These are phyloP conservation scores for Haplosporangium sp. DNA, from an alignment of 371 early-diverging fungal species.

Conservation along the genomic window DNA sequence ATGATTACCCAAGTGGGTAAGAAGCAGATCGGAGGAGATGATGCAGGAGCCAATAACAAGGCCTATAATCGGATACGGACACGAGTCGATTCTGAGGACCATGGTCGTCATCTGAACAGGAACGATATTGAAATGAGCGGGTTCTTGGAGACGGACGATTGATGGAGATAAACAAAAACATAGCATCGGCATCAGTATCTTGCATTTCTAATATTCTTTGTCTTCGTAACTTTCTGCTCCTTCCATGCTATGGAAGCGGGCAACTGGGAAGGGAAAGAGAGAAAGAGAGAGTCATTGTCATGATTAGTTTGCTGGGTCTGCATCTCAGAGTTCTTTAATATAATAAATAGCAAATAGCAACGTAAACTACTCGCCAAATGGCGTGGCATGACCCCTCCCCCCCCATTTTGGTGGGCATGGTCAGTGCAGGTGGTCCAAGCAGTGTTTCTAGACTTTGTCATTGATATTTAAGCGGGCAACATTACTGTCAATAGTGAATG, in stretches of 20 bases:
- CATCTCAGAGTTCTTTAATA: too few relatives aligned
- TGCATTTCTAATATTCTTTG: background rate
- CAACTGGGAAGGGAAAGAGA: too few relatives aligned
- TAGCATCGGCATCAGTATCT: too few relatives aligned
- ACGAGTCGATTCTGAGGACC: conserved; percentile 25
- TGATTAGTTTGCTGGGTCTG: background rate
- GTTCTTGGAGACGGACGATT: conserved; percentile 31
- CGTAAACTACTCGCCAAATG: too few relatives aligned
- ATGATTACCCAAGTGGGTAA: conserved; percentile 37
- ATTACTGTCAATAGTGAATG: too few relatives aligned
- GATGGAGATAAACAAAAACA: background rate
- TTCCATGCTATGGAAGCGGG: too few relatives aligned
- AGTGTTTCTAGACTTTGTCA: too few relatives aligned
- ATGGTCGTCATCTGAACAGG: conserved; percentile 13
- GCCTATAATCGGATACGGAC: conserved; percentile 41
- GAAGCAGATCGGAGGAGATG: conserved; percentile 16
- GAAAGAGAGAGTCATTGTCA: too few relatives aligned
- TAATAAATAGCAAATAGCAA: too few relatives aligned
- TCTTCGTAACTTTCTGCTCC: background rate
- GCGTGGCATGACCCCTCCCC: too few relatives aligned
- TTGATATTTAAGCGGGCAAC: too few relatives aligned
- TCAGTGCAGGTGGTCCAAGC: too few relatives aligned
- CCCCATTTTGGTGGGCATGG: background rate
- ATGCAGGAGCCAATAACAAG: background rate
- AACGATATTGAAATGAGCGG: conserved; percentile 54